Conservation (phyloP, 2,329 filamentous ascomycete species). For the Rutstroemia sydowiana region DNA sequence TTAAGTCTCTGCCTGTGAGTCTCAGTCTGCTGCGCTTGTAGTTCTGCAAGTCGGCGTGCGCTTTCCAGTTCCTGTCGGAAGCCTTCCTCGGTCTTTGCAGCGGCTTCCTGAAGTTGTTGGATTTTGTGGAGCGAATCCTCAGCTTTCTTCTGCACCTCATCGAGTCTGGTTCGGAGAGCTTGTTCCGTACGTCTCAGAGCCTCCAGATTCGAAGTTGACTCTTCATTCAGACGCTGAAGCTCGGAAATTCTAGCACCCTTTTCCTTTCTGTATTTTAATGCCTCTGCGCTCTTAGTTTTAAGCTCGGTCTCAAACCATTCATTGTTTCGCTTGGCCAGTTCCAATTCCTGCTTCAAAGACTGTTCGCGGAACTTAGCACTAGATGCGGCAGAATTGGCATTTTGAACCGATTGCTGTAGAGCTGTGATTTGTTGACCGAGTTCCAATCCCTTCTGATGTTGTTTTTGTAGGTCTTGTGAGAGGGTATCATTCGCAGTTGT, state of each 20-base stretch:
- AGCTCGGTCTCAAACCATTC: conserved; percentile 92
- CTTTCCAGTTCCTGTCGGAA: conserved; percentile 83
- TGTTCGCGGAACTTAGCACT: conserved; percentile 88
- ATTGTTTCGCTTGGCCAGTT: conserved; percentile 78
- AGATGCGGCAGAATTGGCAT: conserved; percentile 69
- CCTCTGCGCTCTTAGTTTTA: conserved; percentile 80
- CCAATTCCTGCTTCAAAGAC: conserved; percentile 81
- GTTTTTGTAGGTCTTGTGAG: conserved; percentile 75
- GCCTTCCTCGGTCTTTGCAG: conserved; percentile 73
- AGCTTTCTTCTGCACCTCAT: conserved; percentile 77
- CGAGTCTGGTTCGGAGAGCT: conserved; percentile 70
- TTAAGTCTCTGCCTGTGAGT: conserved; percentile 64
- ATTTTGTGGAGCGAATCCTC: conserved; percentile 77
- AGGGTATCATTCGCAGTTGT: conserved; percentile 79
- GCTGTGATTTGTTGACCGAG: conserved; percentile 74
- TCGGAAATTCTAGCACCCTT: conserved; percentile 85
- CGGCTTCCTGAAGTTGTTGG: conserved; percentile 78
- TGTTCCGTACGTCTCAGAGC: conserved; percentile 73
- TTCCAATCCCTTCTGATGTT: conserved; percentile 81
- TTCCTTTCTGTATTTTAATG: conserved; percentile 86
- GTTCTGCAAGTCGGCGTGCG: conserved; percentile 70
- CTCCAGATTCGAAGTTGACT: conserved; percentile 70
- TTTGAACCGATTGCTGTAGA: conserved; percentile 77
- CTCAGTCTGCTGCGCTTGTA: conserved; percentile 69
- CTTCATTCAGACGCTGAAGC: conserved; percentile 82